Base-by-base conservation (phyloP, 2,329 filamentous ascomycete genomes). In the Cladosporium sphaerospermum region DNA sequence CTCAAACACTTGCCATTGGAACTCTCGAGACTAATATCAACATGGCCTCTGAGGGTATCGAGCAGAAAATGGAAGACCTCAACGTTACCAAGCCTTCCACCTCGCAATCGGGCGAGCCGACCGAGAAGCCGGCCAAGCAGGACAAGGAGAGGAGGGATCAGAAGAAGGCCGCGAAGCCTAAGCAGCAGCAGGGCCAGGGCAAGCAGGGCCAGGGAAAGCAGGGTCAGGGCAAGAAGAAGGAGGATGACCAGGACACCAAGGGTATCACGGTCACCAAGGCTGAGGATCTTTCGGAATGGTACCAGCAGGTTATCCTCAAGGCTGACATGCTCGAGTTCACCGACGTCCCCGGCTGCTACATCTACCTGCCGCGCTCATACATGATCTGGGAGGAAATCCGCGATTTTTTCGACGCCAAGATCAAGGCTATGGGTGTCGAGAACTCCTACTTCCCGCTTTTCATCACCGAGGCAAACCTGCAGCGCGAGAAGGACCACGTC, bases 241-340 rank as follows among this genome's bases (percentile, higher is more conserved):
- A 76, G 44, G 80, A 83, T 41, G 81, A 80, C 45, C 78, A 79
- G 49, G 80, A 79, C 50, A 69, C 95, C 60, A 95, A 93, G 64
- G 91, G 91, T 59, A 96, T 96, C 65, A 93, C 91, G 58, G 83
- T 87, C 56, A 79, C 81, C 59, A 97, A 96, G 74, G 78, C 85
- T 45, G 85, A 88, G 45, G 89, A 97, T 74, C 93, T 99, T 69
- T 80, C 89, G 47, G 84, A 85, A 72, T 99, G 93, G 93, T 99
- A 99, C 74, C 89, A 96, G 74, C 92, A 99, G 74, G 88, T 97
- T 56, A 86, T 99, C 54, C 84, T 91, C 67, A 99, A 99, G 81
- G 89, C 89, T 63, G 89, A 96, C 70, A 88, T 99, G 86, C 85
- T 97, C 64, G 91, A 96, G 67, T 99, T 96, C 81, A 97, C 96